Conservation (phyloP, 495 filamentous ascomycete genomes). For the Aspergillus kassunensis region DNA sequence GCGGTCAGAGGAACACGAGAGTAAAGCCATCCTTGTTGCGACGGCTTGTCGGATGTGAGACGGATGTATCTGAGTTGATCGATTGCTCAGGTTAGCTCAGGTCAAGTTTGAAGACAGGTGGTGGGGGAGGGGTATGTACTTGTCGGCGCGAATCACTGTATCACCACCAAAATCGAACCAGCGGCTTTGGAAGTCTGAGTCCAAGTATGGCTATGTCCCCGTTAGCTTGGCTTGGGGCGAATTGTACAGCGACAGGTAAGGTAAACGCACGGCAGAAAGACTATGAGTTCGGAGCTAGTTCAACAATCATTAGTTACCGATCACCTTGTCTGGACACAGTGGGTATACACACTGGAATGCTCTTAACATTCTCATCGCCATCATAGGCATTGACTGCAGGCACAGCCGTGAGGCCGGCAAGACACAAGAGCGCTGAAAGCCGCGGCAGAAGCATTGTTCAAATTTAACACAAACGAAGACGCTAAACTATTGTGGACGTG, state of each 20-base stretch:
- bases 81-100: slow-evolving; percentile 9
- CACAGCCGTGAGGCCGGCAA: slow-evolving; percentile 33
- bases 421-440: slow-evolving; percentile 37
- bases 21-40: slow-evolving; percentile 88
- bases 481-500: slow-evolving; percentile 15
- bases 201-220: slow-evolving; percentile 77
- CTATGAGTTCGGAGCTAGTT: slow-evolving; percentile 72
- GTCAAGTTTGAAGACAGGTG: not conserved
- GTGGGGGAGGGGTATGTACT: slow-evolving; percentile 47
- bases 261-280: slow-evolving; percentile 49
- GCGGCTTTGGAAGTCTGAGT: slow-evolving; percentile 96
- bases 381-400: slow-evolving; percentile 33
- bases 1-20: slow-evolving; percentile 91
- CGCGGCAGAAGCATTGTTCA: slow-evolving; percentile 36
- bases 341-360: slow-evolving; percentile 51
- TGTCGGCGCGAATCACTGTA: slow-evolving; percentile 87
- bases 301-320: slow-evolving; percentile 13
- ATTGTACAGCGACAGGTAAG: not conserved
- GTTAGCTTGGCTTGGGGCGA: slow-evolving; percentile 19
- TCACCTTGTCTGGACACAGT: not conserved
- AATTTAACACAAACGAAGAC: slow-evolving; percentile 1
- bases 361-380: slow-evolving; percentile 46
- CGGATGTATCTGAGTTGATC: slow-evolving; percentile 70
- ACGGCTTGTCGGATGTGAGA: slow-evolving; percentile 83
- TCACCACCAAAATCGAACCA: slow-evolving; percentile 99